Conservation (phyloP, 306 rosid species). For the Cicer pinnatifidum region DNA sequence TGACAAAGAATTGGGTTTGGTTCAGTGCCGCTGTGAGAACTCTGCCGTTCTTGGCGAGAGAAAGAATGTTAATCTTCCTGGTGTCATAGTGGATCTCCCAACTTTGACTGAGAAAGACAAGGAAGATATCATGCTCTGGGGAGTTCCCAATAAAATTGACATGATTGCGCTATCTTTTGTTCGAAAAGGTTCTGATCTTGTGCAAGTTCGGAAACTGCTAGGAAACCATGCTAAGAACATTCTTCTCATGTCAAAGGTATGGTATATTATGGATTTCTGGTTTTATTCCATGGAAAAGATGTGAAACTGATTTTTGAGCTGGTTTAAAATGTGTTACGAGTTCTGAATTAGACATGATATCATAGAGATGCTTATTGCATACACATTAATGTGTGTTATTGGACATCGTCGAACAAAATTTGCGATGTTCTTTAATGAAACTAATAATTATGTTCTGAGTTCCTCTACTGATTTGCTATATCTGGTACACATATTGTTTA, state of each 20-base stretch:
- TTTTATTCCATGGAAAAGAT: constrained; percentile 11
- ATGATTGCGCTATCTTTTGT: constrained; percentile 98
- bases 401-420: constrained; percentile 14
- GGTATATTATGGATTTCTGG: constrained; percentile 32
- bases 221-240: constrained; percentile 85
- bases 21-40: constrained; percentile 87
- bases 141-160: constrained; percentile 86
- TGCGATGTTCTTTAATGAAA: constrained; percentile 25
- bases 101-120: constrained; percentile 91
- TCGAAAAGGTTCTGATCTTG: constrained; percentile 91
- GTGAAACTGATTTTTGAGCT: background rate
- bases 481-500: constrained; percentile 21
- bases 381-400: background rate
- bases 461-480: background rate
- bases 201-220: constrained; percentile 79
- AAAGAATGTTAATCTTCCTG: constrained; percentile 95
- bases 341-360: constrained; percentile 26
- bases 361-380: constrained; percentile 34
- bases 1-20: constrained; percentile 67
- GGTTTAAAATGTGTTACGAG: background rate
- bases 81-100: constrained; percentile 92
- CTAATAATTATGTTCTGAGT: background rate
- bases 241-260: constrained; percentile 96
- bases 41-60: constrained; percentile 93
- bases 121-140: constrained; percentile 89